phyloP scores from a whole-genome alignment of 805 yeast genomes.

The Ascoidea asiatica region DNA sequence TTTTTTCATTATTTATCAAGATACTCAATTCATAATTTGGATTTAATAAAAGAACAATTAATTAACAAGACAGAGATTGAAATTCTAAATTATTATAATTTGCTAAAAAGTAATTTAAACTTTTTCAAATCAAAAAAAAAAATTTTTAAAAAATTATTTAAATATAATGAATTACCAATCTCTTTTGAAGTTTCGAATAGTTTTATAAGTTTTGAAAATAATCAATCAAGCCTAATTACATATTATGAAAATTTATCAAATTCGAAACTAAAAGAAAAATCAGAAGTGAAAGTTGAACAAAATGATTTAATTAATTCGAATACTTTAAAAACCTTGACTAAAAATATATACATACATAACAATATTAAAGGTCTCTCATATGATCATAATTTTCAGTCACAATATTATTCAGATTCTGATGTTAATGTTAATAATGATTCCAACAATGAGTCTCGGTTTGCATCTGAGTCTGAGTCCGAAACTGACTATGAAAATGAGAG shows the following conservation, averaged over 20 bases:
- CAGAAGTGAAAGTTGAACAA: background rate
- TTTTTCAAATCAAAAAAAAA: constrained; percentile 14
- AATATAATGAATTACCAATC: constrained; percentile 34
- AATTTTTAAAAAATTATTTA: constrained; percentile 14
- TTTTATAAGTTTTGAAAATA: constrained; percentile 30
- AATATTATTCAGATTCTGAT: too few species aligned
- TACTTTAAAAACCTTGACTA: constrained; percentile 1
- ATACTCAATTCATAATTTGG: constrained; percentile 33
- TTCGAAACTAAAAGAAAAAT: background rate
- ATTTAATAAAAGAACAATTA: constrained; percentile 23
- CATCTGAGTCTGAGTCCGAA: too few species aligned
- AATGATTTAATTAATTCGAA: background rate
- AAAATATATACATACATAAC: constrained; percentile 2
- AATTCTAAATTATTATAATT: constrained; percentile 29
- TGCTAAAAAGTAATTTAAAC: constrained; percentile 19
- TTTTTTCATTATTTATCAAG: constrained; percentile 38
- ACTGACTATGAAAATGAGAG: too few species aligned
- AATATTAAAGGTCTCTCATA: background rate
- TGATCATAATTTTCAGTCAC: background rate
- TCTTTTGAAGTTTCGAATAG: constrained; percentile 36
- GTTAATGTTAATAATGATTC: too few species aligned
- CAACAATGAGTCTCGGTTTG: too few species aligned
- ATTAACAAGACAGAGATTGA: constrained; percentile 30
- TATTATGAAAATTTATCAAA: background rate
- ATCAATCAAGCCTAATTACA: constrained; percentile 17